Base-by-base conservation (phyloP, 1,284 basidiomycete species). In the Phellinidium pouzarii region DNA sequence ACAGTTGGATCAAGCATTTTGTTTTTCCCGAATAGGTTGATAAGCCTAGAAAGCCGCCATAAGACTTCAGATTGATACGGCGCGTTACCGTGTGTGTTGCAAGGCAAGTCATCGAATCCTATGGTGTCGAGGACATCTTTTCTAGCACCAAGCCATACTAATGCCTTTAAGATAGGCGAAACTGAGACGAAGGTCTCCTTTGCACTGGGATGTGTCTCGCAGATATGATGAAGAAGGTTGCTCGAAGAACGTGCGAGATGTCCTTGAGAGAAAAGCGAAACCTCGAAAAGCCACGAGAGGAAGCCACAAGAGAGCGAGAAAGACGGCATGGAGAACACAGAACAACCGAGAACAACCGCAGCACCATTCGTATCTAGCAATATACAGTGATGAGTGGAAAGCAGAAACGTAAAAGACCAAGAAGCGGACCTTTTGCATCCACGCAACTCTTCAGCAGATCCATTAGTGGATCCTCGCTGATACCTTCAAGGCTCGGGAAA, bases 1-100 rank as follows among this genome's bases (percentile, higher is more conserved):
- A 81, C 78, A 14, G 67, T 61, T 5, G 55, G 51, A 22, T 58
- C 58, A n/a, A 75, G 60, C 31, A 65, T 20, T 7, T 29, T 49
- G n/a, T 20, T 11, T 37, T 45, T 38, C 7, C 27, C 53, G 23
- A 55, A 36, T n/a, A 19, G 14, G 12, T 19, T 22, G 12, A 50
- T 12, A 4, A 51, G n/a, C n/a, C 36, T 37, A 11, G 44, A 31
- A 46, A 55, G 36, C 27, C 26, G 38, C 44, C 49, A 47, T 6
- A 51, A 27, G 2, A 27, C 17, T 25, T 27, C 38, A 23, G n/a
- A 9, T 7, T 38, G 48, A 4, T 19, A 31, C 22, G 4, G 20
- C 0, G n/a, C 43, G 22, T 19, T 43, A n/a, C n/a, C 5, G 34
- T 7, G 14, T 19, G 7, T 11, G 40, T n/a, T 12, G 17, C n/a